phyloP scores from a whole-genome alignment of 768 basidiomycete genomes.

The Bullera alba region DNA sequence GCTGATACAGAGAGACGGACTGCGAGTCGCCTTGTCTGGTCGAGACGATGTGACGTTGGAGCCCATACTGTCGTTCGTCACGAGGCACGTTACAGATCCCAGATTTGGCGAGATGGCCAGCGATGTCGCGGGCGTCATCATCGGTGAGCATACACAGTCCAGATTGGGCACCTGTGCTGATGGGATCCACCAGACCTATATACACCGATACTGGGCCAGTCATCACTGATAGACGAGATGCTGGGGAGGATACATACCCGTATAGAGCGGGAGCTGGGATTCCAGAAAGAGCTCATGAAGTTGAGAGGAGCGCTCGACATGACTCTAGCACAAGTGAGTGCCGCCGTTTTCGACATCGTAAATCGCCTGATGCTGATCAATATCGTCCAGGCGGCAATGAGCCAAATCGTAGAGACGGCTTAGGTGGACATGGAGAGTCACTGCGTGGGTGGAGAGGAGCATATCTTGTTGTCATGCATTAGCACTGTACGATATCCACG shows the following conservation, averaged over 20 bases:
- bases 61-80: slow-evolving; percentile 75
- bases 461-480: background rate
- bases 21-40: slow-evolving; percentile 75
- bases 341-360: background rate
- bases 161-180: no score
- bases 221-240: slow-evolving; percentile 80
- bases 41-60: slow-evolving; percentile 90
- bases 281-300: slow-evolving; percentile 78
- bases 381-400: slow-evolving; percentile 23
- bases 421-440: background rate
- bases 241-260: slow-evolving; percentile 75
- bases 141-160: slow-evolving; percentile 56
- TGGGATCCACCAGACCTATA: slow-evolving; percentile 67
- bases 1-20: slow-evolving; percentile 81
- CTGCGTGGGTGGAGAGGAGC: no score
- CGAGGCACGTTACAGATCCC: slow-evolving; percentile 79
- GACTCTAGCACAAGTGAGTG: slow-evolving; percentile 50
- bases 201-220: slow-evolving; percentile 81
- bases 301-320: slow-evolving; percentile 84
- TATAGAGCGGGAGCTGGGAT: slow-evolving; percentile 73
- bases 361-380: background rate
- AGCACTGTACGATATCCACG: background rate
- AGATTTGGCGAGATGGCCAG: slow-evolving; percentile 86
- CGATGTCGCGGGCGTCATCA: slow-evolving; percentile 68
- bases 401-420: slow-evolving; percentile 12